Evolutionary conservation across 208 protist genomes (phyloP).

Genomic region (Trypanosoma cruzi): DNA sequence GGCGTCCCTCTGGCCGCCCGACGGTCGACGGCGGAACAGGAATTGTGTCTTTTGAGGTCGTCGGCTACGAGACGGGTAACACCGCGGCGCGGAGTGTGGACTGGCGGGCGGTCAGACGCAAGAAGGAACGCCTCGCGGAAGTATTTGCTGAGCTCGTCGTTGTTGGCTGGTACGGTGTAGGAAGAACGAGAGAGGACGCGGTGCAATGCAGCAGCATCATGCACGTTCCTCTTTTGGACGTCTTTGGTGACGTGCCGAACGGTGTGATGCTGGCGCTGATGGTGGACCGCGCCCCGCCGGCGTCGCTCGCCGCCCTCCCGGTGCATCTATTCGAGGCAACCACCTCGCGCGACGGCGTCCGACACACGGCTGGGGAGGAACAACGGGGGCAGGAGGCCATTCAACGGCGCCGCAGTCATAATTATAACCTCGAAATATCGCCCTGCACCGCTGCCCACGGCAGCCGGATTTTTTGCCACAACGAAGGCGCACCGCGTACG

Average conservation of each 20-base stretch:
- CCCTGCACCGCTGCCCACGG: constrained; percentile 1
- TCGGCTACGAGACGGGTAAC: constrained; percentile 7
- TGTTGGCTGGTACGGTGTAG: constrained; percentile 74
- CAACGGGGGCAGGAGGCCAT: not conserved
- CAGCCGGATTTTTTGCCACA: not conserved
- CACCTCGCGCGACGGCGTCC: constrained; percentile 1
- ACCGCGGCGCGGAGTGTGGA: constrained; percentile 32
- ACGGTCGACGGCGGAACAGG: constrained; percentile 28
- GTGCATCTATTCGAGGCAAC: constrained; percentile 32
- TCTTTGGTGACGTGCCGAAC: constrained; percentile 21
- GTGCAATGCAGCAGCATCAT: constrained; percentile 22
- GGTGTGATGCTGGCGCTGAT: constrained; percentile 36
- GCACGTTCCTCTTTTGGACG: constrained; percentile 15
- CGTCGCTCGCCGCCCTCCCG: constrained; percentile 23
- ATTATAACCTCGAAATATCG: not conserved
- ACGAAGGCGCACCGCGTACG: not conserved
- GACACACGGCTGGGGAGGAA: not conserved
- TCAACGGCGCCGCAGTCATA: not conserved
- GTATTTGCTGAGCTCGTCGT: constrained; percentile 54
- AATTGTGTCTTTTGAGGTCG: constrained; percentile 54
- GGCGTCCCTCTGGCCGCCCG: constrained; percentile 32
- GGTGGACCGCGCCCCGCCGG: constrained; percentile 21
- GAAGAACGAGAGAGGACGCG: constrained; percentile 15
- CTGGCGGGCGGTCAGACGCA: constrained; percentile 35
- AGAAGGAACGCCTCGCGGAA: constrained; percentile 41